Conservation (phyloP, 106 monocot genomes). For the Hemerocallis citrina region DNA sequence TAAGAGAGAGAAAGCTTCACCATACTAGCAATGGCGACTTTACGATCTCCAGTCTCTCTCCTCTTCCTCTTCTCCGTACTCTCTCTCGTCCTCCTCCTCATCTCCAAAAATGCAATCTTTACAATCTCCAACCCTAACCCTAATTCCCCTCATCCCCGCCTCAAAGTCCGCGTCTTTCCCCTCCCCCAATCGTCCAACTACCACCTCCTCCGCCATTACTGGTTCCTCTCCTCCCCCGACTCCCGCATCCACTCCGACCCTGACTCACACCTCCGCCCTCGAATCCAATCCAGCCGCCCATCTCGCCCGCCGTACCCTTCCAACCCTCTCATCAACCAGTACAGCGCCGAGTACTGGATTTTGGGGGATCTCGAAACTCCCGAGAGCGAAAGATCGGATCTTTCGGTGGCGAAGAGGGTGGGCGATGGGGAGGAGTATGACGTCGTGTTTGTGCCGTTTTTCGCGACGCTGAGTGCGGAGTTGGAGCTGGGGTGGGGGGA, state of each 20-base stretch:
- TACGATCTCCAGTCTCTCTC: slow-evolving; percentile 7
- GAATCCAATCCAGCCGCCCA: slow-evolving; percentile 2
- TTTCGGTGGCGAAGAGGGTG: slow-evolving; percentile 38
- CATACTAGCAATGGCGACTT: not conserved
- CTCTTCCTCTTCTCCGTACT: slow-evolving; percentile 14
- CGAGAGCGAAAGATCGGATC: slow-evolving; percentile 3
- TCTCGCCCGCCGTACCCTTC: slow-evolving; percentile 42
- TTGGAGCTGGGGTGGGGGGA: slow-evolving; percentile 92
- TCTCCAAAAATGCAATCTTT: slow-evolving; percentile 5
- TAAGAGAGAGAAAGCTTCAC: too few species aligned
- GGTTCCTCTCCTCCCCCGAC: slow-evolving; percentile 65
- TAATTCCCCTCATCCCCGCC: slow-evolving; percentile 11
- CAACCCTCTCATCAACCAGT: slow-evolving; percentile 73
- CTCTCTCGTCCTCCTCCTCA: slow-evolving; percentile 13
- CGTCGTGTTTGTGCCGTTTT: slow-evolving; percentile 87
- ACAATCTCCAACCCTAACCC: slow-evolving; percentile 5
- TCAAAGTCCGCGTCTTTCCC: slow-evolving; percentile 58
- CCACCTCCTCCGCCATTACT: slow-evolving; percentile 79
- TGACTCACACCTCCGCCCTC: slow-evolving; percentile 30
- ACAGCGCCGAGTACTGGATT: slow-evolving; percentile 84
- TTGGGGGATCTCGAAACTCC: slow-evolving; percentile 65
- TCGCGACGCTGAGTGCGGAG: slow-evolving; percentile 87
- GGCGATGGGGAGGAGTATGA: slow-evolving; percentile 26
- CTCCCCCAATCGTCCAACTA: slow-evolving; percentile 68
- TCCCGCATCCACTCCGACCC: slow-evolving; percentile 50